Evolutionary conservation across 1,139 yeast genomes (phyloP).

Genomic region (Taphrina sp.): DNA sequence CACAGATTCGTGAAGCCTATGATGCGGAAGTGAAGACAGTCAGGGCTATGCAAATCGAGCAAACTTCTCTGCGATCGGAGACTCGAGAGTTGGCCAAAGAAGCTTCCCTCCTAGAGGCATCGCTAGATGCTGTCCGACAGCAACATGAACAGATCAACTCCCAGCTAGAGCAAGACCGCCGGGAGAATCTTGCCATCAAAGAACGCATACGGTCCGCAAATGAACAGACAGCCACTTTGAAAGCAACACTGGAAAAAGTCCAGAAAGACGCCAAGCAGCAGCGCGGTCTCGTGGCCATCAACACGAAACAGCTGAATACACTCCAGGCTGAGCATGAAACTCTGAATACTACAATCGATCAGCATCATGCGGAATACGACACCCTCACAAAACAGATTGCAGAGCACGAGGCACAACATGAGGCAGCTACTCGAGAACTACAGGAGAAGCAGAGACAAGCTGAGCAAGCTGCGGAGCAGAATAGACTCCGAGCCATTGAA

Average conservation of each 20-base stretch:
- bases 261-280: constrained; percentile 59
- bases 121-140: constrained; percentile 66
- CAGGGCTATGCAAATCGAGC: constrained; percentile 62
- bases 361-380: constrained; percentile 43
- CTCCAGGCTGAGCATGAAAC: constrained; percentile 53
- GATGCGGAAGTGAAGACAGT: constrained; percentile 72
- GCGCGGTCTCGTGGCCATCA: constrained; percentile 62
- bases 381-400: constrained; percentile 46
- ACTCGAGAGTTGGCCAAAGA: constrained; percentile 72
- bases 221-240: constrained; percentile 62
- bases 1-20: constrained; percentile 65
- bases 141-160: constrained; percentile 63
- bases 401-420: constrained; percentile 41
- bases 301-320: constrained; percentile 66
- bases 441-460: constrained; percentile 46
- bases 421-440: constrained; percentile 42
- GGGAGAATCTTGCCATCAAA: constrained; percentile 49
- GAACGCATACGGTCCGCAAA: constrained; percentile 52
- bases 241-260: constrained; percentile 55
- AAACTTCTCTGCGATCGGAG: constrained; percentile 63
- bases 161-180: constrained; percentile 63
- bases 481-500: constrained; percentile 18
- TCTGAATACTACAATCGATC: constrained; percentile 48
- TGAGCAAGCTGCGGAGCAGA: constrained; percentile 35
- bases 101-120: constrained; percentile 76